Base-by-base conservation (phyloP, 2,329 filamentous ascomycete species). In the Fusarium tanahbumbuense region DNA sequence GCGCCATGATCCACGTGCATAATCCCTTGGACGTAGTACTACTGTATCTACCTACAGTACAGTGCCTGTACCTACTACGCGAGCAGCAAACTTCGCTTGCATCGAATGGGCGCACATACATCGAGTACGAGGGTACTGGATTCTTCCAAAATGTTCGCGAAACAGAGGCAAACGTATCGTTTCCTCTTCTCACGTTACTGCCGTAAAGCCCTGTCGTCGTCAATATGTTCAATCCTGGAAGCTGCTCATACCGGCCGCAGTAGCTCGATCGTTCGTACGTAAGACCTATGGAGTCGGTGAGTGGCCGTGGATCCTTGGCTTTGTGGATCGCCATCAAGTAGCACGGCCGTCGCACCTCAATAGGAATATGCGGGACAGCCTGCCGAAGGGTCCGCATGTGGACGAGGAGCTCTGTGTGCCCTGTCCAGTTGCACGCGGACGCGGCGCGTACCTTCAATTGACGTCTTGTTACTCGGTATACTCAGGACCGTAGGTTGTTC, bases 191-290 rank as follows among this genome's bases (percentile, higher is more conserved):
- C 32, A 50, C 37, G 44, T 50, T 47, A 68, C 49, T 58, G 47
- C 49, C 58, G 60, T 58, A 46, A 62, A 67, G 57, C 52, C 54
- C 46, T 71, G 45, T 41, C 47, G 49, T 63, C 46, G 55, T 61
- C 40, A 53, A 42, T 53, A 34, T 53, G 61, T 40, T 53, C 54
- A 65, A 60, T 57, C 53, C 32, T 53, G 49, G 44, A 68, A 60
- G 56, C 54, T 60, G 60, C 56, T 56, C 61, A 60, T 64, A 60
- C 67, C 60, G 56, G 64, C 58, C 48, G 62, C 64, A 73, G 68
- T 62, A 70, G 70, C 70, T 72, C 66, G 66, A 67, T 73, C 71
- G 68, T 72, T 71, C 63, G 68, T 75, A 70, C 71, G 70, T 72
- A 67, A 70, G 65, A 72, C 52, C 53, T 67, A 68, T 23, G 55